Percentiles rank a stretch among this genome's conserved stretches.
These are phyloP conservation scores for Tricholoma terreum DNA, from an alignment of 768 basidiomycete genomes.

Conservation along the genomic window DNA sequence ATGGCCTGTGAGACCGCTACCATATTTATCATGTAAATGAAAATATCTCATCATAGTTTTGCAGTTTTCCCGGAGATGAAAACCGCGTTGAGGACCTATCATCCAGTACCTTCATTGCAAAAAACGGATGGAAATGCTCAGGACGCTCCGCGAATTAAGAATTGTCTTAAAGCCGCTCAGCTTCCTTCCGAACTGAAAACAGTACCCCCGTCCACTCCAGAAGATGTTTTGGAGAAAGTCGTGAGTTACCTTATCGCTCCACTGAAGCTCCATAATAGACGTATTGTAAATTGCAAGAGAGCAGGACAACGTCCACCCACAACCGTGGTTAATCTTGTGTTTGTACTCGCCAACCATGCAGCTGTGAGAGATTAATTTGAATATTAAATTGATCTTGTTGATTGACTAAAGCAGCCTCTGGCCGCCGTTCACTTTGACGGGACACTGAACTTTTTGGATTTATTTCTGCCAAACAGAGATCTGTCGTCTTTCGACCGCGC, in stretches of 20 bases:
- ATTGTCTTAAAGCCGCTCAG: slow-evolving; percentile 79
- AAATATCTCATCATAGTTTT: slow-evolving; percentile 15
- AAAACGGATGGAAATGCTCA: slow-evolving; percentile 86
- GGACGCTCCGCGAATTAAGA: slow-evolving; percentile 90
- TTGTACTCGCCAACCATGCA: slow-evolving; percentile 77
- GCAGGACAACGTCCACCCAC: slow-evolving; percentile 70
- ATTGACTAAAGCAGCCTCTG: slow-evolving; percentile 42
- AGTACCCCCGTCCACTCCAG: slow-evolving; percentile 68
- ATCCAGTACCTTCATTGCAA: slow-evolving; percentile 86
- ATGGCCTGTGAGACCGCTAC: slow-evolving; percentile 65
- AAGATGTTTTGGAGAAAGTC: slow-evolving; percentile 64
- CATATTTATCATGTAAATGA: not conserved
- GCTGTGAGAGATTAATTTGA: slow-evolving; percentile 45
- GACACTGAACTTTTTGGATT: slow-evolving; percentile 72
- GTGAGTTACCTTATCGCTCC: slow-evolving; percentile 39
- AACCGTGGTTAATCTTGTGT: slow-evolving; percentile 82
- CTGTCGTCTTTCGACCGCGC: slow-evolving; percentile 74
- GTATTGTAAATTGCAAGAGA: slow-evolving; percentile 36
- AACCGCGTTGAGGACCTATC: slow-evolving; percentile 84
- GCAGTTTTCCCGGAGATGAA: slow-evolving; percentile 93
- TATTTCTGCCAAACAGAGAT: slow-evolving; percentile 72
- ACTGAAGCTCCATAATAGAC: slow-evolving; percentile 8
- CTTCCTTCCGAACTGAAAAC: slow-evolving; percentile 66
- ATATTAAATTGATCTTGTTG: slow-evolving; percentile 2
- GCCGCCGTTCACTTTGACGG: slow-evolving; percentile 72